Conservation (phyloP, 1,139 yeast species). For the Suhomyces panamericanus region DNA sequence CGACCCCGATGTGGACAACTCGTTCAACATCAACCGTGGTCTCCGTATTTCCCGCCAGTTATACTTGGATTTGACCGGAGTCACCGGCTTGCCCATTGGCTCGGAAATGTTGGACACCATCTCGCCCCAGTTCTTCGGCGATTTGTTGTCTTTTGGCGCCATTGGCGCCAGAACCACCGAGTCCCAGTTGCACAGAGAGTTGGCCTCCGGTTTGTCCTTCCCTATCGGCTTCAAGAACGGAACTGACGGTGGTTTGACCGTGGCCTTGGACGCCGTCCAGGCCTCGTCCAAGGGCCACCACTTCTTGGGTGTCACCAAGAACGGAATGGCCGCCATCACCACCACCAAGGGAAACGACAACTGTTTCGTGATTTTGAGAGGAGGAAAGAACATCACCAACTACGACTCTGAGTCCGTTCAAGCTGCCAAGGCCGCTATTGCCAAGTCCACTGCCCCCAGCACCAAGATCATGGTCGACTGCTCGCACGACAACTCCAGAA, state of each 20-base stretch:
- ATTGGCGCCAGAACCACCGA: slow-evolving; percentile 99
- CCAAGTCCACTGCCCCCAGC: slow-evolving; percentile 53
- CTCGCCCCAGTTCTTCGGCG: slow-evolving; percentile 95
- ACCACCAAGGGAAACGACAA: slow-evolving; percentile 92
- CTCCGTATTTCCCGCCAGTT: slow-evolving; percentile 82
- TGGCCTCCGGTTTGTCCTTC: slow-evolving; percentile 95
- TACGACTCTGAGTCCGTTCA: slow-evolving; percentile 79
- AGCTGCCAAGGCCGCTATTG: slow-evolving; percentile 65
- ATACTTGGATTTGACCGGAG: slow-evolving; percentile 77
- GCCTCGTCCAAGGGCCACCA: slow-evolving; percentile 94
- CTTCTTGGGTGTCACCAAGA: slow-evolving; percentile 95
- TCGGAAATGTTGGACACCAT: slow-evolving; percentile 98
- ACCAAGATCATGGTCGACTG: slow-evolving; percentile 95
- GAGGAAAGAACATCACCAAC: slow-evolving; percentile 93
- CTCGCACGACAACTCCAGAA: slow-evolving; percentile 94
- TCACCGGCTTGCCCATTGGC: slow-evolving; percentile 80
- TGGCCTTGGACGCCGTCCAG: slow-evolving; percentile 90
- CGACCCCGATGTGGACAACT: slow-evolving; percentile 91
- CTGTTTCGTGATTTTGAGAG: slow-evolving; percentile 88
- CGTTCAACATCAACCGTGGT: slow-evolving; percentile 95
- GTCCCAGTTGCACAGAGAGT: slow-evolving; percentile 95
- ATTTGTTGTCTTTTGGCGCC: slow-evolving; percentile 91
- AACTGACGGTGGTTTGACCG: slow-evolving; percentile 92
- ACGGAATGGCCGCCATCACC: slow-evolving; percentile 94
- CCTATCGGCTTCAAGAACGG: slow-evolving; percentile 99